phyloP scores from a whole-genome alignment of 1,284 basidiomycete species.

The Gomphus sp. region DNA sequence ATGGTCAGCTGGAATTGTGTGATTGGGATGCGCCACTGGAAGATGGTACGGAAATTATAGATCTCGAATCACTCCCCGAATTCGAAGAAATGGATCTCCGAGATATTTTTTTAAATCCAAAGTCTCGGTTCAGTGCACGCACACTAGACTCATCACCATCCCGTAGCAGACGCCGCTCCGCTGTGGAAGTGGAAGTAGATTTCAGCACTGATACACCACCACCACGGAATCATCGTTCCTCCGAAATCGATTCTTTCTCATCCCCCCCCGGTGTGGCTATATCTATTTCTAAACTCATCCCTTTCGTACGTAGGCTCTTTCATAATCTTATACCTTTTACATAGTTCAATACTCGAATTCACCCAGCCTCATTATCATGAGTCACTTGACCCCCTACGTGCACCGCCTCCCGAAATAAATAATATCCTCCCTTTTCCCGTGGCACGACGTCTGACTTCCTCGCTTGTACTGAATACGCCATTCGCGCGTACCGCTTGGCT shows the following conservation, averaged over 20 bases:
- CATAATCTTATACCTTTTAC: neutral
- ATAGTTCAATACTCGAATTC: neutral
- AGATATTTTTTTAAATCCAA: neutral
- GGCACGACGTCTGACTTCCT: neutral
- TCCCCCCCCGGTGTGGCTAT: neutral
- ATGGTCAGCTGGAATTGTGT: neutral
- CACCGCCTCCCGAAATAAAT: slow-evolving; percentile 2
- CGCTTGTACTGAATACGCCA: neutral
- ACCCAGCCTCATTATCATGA: slow-evolving; percentile 7
- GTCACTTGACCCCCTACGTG: neutral
- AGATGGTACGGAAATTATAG: neutral
- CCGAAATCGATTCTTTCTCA: neutral
- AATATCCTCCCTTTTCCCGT: slow-evolving; percentile 1
- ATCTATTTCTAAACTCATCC: slow-evolving; percentile 2
- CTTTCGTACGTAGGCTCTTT: neutral
- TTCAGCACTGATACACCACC: neutral
- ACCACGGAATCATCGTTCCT: slow-evolving; percentile 1
- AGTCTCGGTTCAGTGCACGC: neutral
- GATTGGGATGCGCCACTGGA: slow-evolving; percentile 2
- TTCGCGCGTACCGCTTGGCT: slow-evolving; percentile 6
- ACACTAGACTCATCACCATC: neutral
- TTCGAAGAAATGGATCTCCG: slow-evolving; percentile 3
- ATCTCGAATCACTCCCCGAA: neutral
- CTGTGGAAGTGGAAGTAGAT: neutral
- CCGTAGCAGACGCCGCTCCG: neutral